Evolutionary conservation across 306 rosid species (phyloP).

Genomic region (Quercus variabilis): DNA sequence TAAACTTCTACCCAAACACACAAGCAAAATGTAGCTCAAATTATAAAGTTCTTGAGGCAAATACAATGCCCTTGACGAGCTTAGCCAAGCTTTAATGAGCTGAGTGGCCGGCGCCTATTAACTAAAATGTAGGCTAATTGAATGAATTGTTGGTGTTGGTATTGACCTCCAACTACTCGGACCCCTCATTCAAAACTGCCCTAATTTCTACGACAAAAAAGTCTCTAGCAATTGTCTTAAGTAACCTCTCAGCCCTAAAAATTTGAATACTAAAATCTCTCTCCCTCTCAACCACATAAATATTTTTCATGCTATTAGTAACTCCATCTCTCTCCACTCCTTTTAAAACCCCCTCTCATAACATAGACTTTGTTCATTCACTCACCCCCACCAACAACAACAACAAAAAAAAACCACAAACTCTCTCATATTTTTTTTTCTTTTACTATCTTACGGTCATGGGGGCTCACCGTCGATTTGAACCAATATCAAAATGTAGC

Average conservation of each 20-base stretch:
- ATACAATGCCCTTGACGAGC: no score
- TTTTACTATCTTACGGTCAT: constrained; percentile 12
- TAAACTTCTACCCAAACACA: no score
- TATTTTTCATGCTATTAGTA: constrained; percentile 9
- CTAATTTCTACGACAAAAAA: constrained; percentile 18
- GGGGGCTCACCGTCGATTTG: constrained; percentile 55
- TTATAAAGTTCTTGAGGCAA: no score
- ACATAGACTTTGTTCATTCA: not conserved
- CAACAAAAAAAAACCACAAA: not conserved
- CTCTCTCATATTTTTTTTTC: not conserved
- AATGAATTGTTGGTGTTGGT: constrained; percentile 40
- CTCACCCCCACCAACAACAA: not conserved
- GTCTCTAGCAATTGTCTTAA: constrained; percentile 1
- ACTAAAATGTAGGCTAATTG: constrained; percentile 69
- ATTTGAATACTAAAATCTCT: not conserved
- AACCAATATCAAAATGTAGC: constrained; percentile 63
- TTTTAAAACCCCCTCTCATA: constrained; percentile 44
- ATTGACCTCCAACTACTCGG: constrained; percentile 54
- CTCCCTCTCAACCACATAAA: constrained; percentile 16
- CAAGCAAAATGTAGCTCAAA: no score
- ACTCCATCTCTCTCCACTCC: constrained; percentile 15
- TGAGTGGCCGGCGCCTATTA: constrained; percentile 33
- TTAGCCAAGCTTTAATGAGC: constrained; percentile 13
- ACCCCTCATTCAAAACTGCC: constrained; percentile 42
- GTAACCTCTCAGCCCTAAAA: not conserved